phyloP scores from a whole-genome alignment of 2,329 filamentous ascomycete genomes.

The Aspergillus fumigatiaffinis region DNA sequence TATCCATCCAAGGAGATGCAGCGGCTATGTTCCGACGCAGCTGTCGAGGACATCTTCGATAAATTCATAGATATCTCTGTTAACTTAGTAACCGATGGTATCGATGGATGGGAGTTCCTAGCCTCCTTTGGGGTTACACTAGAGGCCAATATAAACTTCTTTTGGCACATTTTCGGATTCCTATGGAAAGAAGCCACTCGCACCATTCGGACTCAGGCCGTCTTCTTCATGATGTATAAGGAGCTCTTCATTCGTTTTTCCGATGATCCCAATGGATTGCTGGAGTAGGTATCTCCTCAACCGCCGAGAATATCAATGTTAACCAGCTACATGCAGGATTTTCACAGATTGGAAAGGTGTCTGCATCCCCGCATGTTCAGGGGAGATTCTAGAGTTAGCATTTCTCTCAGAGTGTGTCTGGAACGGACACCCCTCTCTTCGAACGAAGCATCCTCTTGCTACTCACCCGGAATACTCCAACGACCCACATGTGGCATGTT shows the following conservation, averaged over 20 bases:
- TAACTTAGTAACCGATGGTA: neutral
- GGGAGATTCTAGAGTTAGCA: too few relatives aligned
- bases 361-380: too few relatives aligned
- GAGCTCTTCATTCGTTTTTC: neutral
- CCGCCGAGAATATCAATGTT: too few relatives aligned
- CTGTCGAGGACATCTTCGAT: too few relatives aligned
- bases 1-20: too few relatives aligned
- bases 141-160: neutral
- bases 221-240: neutral
- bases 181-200: neutral
- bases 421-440: constrained; percentile 1
- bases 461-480: neutral
- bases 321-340: too few relatives aligned
- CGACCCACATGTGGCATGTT: neutral
- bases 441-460: neutral
- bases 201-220: neutral
- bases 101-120: constrained; percentile 1
- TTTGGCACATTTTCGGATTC: neutral
- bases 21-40: too few relatives aligned
- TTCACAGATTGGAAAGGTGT: too few relatives aligned
- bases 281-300: neutral
- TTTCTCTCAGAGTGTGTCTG: neutral
- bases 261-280: neutral
- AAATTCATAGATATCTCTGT: neutral
- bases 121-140: neutral